phyloP scores from a whole-genome alignment of 2,329 filamentous ascomycete species.

The Harringtonia lauricola region DNA sequence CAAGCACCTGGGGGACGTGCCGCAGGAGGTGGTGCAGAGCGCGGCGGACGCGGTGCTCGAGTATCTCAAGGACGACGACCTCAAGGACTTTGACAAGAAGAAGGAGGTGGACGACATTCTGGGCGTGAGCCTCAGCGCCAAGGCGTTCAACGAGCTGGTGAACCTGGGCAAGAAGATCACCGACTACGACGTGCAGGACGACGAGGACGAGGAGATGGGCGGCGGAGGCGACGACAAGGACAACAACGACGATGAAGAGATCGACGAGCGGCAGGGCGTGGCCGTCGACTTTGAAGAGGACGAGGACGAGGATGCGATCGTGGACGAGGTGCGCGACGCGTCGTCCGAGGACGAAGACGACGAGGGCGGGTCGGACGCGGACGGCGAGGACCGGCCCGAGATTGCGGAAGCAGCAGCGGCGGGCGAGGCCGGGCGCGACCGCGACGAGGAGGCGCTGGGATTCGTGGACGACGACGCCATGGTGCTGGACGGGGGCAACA shows the following conservation, averaged over 20 bases:
- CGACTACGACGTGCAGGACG: slow-evolving; percentile 93
- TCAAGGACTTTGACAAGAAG: slow-evolving; percentile 98
- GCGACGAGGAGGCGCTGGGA: slow-evolving; percentile 37
- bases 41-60: slow-evolving; percentile 88
- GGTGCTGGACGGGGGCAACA: slow-evolving; percentile 57
- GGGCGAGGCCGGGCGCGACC: slow-evolving; percentile 35
- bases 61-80: slow-evolving; percentile 83
- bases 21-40: slow-evolving; percentile 82
- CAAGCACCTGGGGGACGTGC: slow-evolving; percentile 80
- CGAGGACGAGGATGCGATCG: slow-evolving; percentile 69
- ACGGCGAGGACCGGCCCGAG: slow-evolving; percentile 46
- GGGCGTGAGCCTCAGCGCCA: slow-evolving; percentile 68
- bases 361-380: slow-evolving; percentile 55
- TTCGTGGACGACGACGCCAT: slow-evolving; percentile 61
- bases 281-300: slow-evolving; percentile 93
- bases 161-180: slow-evolving; percentile 98
- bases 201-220: slow-evolving; percentile 79
- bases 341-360: slow-evolving; percentile 72
- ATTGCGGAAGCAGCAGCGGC: slow-evolving; percentile 39
- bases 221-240: slow-evolving; percentile 31
- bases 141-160: slow-evolving; percentile 93
- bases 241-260: slow-evolving; percentile 55
- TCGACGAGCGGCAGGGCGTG: slow-evolving; percentile 92
- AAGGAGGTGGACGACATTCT: slow-evolving; percentile 92
- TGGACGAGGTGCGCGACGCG: slow-evolving; percentile 81